These are phyloP conservation scores for Ascochyta pisi DNA, from an alignment of 2,329 filamentous ascomycete genomes.

Conservation along the genomic window DNA sequence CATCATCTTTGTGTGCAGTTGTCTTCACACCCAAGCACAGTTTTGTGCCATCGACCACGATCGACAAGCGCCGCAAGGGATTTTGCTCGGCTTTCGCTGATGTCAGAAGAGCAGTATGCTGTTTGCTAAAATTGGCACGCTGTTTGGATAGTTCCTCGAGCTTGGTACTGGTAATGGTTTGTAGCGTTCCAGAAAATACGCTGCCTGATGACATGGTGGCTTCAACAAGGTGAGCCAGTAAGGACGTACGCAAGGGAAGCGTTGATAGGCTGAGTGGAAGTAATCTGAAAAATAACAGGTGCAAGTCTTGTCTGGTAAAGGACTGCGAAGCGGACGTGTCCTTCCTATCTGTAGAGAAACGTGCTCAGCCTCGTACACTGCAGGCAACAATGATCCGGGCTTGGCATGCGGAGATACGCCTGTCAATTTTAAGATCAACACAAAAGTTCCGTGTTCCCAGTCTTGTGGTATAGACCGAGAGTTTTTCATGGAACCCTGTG, in stretches of 20 bases:
- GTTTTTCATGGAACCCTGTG: too few species aligned
- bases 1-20: constrained; percentile 9
- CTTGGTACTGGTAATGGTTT: constrained; percentile 47
- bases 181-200: constrained; percentile 45
- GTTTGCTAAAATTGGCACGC: constrained; percentile 38
- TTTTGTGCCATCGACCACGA: constrained; percentile 41
- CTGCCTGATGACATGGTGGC: constrained; percentile 36
- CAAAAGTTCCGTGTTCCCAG: too few species aligned
- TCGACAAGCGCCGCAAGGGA: constrained; percentile 31
- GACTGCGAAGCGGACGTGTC: background rate
- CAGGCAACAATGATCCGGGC: constrained; percentile 5
- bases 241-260: too few species aligned
- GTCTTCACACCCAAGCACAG: constrained; percentile 36
- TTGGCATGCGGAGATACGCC: constrained; percentile 1
- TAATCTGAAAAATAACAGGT: too few species aligned
- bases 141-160: constrained; percentile 49
- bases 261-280: too few species aligned
- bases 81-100: constrained; percentile 24
- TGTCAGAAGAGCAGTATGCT: constrained; percentile 29
- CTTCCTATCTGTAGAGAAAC: background rate
- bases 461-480: background rate
- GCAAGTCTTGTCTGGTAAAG: background rate
- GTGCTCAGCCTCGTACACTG: background rate
- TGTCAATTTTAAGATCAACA: too few species aligned
- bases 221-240: background rate